Evolutionary conservation across 345 rosid genomes (phyloP).

Genomic region (Populus ilicifolia): DNA sequence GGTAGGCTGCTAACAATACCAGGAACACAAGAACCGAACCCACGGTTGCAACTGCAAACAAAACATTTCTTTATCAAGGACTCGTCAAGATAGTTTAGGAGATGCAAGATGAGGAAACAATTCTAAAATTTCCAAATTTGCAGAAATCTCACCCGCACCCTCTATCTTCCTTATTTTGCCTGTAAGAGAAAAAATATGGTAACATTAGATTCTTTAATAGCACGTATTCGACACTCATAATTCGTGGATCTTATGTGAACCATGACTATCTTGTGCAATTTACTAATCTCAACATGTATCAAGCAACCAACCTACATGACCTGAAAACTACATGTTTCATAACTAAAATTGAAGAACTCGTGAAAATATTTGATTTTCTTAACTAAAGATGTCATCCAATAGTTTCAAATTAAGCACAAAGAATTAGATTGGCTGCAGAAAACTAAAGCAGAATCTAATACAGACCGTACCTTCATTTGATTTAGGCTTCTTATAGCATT

Average conservation of each 20-base stretch:
- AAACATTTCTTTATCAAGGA: constrained; percentile 2
- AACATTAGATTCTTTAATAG: neutral
- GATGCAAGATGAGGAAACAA: neutral
- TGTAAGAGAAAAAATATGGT: neutral
- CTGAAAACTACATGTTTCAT: neutral
- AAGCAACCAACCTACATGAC: neutral
- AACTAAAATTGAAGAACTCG: no score
- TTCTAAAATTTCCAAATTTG: neutral
- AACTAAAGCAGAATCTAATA: neutral
- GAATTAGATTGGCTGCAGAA: neutral
- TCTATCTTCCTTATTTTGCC: neutral
- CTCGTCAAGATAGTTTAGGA: neutral
- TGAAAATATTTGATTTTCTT: neutral
- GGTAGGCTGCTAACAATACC: neutral
- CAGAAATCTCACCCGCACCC: constrained; percentile 7
- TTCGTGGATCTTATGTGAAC: neutral
- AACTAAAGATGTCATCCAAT: neutral
- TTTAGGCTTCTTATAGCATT: neutral
- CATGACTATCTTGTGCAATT: neutral
- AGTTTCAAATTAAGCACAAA: neutral
- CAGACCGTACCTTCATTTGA: neutral
- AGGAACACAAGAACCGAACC: neutral
- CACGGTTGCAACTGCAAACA: neutral
- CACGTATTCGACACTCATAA: neutral
- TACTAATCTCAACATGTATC: neutral